A percentile compares a stretch with the other conserved stretches of the same genome.
phyloP scores from a whole-genome alignment of 306 rosid genomes.

The Morella rubra region DNA sequence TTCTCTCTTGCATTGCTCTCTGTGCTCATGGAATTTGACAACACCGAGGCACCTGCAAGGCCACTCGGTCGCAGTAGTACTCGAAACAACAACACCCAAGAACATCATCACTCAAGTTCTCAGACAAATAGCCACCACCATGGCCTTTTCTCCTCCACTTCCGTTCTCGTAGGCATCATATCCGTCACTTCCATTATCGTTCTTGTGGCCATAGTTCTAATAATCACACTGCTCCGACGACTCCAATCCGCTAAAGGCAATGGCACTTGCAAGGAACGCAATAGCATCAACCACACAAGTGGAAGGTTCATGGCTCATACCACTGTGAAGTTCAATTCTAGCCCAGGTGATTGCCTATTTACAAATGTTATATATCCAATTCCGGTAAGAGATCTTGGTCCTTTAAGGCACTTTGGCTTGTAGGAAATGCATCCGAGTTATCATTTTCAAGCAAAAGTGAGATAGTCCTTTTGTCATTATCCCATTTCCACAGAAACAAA shows the following conservation, averaged over 20 bases:
- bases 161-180: slow-evolving; percentile 46
- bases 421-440: slow-evolving; percentile 2
- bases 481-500: not conserved
- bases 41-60: slow-evolving; percentile 34
- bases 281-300: slow-evolving; percentile 40
- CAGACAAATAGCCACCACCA: slow-evolving; percentile 35
- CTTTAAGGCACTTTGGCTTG: slow-evolving; percentile 10
- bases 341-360: slow-evolving; percentile 63
- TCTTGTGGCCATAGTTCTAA: slow-evolving; percentile 46
- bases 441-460: not conserved
- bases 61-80: slow-evolving; percentile 23
- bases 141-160: slow-evolving; percentile 49
- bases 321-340: slow-evolving; percentile 44
- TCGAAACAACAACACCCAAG: slow-evolving; percentile 33
- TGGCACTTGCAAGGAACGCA: slow-evolving; percentile 39
- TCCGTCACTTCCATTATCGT: slow-evolving; percentile 33
- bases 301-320: slow-evolving; percentile 59
- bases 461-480: not conserved
- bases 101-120: slow-evolving; percentile 34
- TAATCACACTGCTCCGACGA: slow-evolving; percentile 56
- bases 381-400: not conserved
- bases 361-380: not conserved
- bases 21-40: slow-evolving; percentile 69
- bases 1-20: slow-evolving; percentile 24
- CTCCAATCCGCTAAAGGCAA: slow-evolving; percentile 44